These are phyloP conservation scores for Pseudofabraea citricarpa DNA, from an alignment of 2,329 filamentous ascomycete genomes.

Conservation along the genomic window DNA sequence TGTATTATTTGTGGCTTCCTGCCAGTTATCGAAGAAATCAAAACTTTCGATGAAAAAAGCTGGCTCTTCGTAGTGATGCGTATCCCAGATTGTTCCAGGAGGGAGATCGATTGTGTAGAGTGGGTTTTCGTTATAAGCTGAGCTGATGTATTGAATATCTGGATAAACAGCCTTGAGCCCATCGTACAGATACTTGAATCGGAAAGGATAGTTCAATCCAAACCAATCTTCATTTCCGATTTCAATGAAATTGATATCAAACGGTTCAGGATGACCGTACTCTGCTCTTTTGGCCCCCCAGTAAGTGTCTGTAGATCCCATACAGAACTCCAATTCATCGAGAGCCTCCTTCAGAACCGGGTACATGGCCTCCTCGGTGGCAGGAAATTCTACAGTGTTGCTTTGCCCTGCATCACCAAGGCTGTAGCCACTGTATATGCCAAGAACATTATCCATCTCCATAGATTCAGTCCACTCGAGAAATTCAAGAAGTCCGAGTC, in stretches of 20 bases:
- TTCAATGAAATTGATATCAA: slow-evolving; percentile 56
- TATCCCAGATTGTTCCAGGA: neutral
- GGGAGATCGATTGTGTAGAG: slow-evolving; percentile 1
- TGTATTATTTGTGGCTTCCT: slow-evolving; percentile 9
- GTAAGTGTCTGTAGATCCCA: slow-evolving; percentile 34
- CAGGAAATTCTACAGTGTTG: slow-evolving; percentile 4
- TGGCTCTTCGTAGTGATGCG: slow-evolving; percentile 2
- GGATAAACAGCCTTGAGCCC: slow-evolving; percentile 4
- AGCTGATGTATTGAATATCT: slow-evolving; percentile 10
- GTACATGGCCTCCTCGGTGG: slow-evolving; percentile 12
- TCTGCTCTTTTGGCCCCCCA: slow-evolving; percentile 41
- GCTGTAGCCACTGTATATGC: slow-evolving; percentile 27
- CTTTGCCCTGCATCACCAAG: neutral
- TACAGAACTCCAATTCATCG: slow-evolving; percentile 46
- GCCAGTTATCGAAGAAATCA: slow-evolving; percentile 1
- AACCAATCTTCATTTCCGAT: slow-evolving; percentile 66
- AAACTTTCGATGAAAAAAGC: neutral
- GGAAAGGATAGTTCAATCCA: slow-evolving; percentile 3
- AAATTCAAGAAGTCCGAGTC: slow-evolving; percentile 28
- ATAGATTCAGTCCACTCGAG: slow-evolving; percentile 38
- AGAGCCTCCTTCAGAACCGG: slow-evolving; percentile 39
- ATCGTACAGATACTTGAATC: slow-evolving; percentile 3
- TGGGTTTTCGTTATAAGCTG: slow-evolving; percentile 14
- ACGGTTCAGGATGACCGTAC: slow-evolving; percentile 58
- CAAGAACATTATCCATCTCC: slow-evolving; percentile 38